phyloP scores from a whole-genome alignment of 2,329 filamentous ascomycete genomes.

The Pseudogymnoascus sp. region DNA sequence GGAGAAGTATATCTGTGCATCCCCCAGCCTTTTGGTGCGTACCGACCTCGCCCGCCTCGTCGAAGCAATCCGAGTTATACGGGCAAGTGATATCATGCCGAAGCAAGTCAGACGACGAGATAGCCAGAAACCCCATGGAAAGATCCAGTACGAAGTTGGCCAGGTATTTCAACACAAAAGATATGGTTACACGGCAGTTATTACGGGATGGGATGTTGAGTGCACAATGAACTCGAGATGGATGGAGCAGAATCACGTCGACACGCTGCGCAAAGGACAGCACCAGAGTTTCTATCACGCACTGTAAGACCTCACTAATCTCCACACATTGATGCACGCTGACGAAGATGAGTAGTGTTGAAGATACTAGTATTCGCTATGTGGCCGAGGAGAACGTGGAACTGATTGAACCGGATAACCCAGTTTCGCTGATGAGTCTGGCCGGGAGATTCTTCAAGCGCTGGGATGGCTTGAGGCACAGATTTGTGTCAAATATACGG shows the following conservation, averaged over 20 bases:
- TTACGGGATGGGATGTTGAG: constrained; percentile 72
- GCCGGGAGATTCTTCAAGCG: constrained; percentile 86
- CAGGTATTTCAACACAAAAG: constrained; percentile 78
- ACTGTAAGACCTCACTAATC: constrained; percentile 53
- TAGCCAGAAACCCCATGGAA: constrained; percentile 22
- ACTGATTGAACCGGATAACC: constrained; percentile 47
- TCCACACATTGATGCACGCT: constrained; percentile 16
- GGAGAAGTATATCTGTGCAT: constrained; percentile 31
- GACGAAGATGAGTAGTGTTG: constrained; percentile 43
- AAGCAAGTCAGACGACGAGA: constrained; percentile 38
- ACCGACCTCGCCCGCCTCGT: constrained; percentile 35
- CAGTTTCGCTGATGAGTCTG: constrained; percentile 56
- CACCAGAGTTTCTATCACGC: constrained; percentile 78
- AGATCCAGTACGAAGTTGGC: constrained; percentile 65
- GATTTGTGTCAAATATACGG: constrained; percentile 75
- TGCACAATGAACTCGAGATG: constrained; percentile 52
- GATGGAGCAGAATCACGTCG: constrained; percentile 59
- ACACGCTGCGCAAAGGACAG: constrained; percentile 51
- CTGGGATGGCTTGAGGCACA: constrained; percentile 60
- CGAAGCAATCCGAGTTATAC: constrained; percentile 49
- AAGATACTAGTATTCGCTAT: constrained; percentile 64
- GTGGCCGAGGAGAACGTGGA: constrained; percentile 78
- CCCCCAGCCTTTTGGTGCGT: background rate
- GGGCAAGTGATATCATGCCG: constrained; percentile 48
- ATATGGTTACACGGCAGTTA: constrained; percentile 72